Base-by-base conservation (phyloP, 2,329 filamentous ascomycete genomes). In the Pseudocercospora vitis region DNA sequence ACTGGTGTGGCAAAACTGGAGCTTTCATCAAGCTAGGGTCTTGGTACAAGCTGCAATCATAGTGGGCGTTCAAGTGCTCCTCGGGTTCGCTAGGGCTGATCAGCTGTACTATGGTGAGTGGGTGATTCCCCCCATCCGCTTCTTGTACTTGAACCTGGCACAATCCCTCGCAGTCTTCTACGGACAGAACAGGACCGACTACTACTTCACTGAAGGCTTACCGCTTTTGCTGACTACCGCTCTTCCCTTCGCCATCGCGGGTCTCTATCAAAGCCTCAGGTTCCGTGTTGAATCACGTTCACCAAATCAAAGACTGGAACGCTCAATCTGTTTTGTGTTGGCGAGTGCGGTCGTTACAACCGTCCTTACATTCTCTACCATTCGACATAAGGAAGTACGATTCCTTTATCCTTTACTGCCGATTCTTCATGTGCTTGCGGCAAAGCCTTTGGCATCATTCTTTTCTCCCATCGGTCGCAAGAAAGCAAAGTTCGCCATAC, bases 321-420 rank as follows among this genome's bases (percentile, higher is more conserved):
- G 52, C 2, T 53, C 61, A 24, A 63, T 52, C 7, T 46, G 55
- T 48, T 78, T 77, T 50, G 78, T 80, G 29, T 73, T 91, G 7
- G 77, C 83, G 7, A 76, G 78, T 5, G 55, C 66, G 24, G 76
- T 82, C 6, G 78, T 86, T 35, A 58, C 85, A 50, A 87, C 86
- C 53, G 73, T 88, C 7, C 68, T 74, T 1, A 71, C 77, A 2
- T 79, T 97, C 28, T 95, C 89, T 1, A 68, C 88, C 42, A 88
- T 97, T 61, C 85, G 90, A 1, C 94, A 99, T 75, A 99, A 99
- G 71, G 94, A 99, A 78, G 89, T 96, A 63, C 89, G 94, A 65
- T 99, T 99, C 76, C 88, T 97, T 62, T 96, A 95, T 66, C 92
- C 94, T 1, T 80, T 99, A 14, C 80, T 97, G 1, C 92, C 94